Percentiles rank a stretch among this genome's conserved stretches.
Evolutionary conservation across 805 yeast genomes (phyloP).

Genomic region (Yarrowia phangngaensis): DNA sequence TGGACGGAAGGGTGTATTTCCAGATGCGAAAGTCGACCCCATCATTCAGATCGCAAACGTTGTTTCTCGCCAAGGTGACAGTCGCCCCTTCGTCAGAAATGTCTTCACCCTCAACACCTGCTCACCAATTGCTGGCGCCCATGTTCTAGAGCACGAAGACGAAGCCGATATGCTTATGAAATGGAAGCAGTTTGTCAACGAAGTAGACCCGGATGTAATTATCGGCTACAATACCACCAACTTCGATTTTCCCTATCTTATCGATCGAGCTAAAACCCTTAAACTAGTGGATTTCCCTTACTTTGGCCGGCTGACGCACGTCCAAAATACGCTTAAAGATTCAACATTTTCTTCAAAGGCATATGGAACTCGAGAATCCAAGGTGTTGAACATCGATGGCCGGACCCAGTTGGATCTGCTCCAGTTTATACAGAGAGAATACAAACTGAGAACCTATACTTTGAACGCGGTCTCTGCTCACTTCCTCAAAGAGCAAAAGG

Average conservation of each 20-base stretch:
- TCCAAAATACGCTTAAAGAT: constrained; percentile 75
- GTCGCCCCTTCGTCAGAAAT: constrained; percentile 82
- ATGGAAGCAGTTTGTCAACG: constrained; percentile 83
- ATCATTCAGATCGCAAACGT: constrained; percentile 97
- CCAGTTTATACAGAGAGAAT: constrained; percentile 91
- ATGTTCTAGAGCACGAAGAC: constrained; percentile 66
- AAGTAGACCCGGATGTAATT: constrained; percentile 90
- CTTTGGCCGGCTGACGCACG: constrained; percentile 69
- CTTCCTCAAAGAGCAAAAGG: constrained; percentile 91
- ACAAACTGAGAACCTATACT: constrained; percentile 89
- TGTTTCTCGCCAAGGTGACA: constrained; percentile 75
- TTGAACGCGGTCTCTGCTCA: constrained; percentile 93
- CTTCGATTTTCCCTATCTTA: constrained; percentile 88
- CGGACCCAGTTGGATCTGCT: constrained; percentile 90
- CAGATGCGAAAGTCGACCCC: constrained; percentile 89
- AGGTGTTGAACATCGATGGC: constrained; percentile 89
- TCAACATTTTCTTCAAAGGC: constrained; percentile 89
- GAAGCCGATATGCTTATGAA: constrained; percentile 78
- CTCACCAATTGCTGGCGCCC: constrained; percentile 89
- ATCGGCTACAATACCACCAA: constrained; percentile 95
- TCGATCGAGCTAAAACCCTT: constrained; percentile 80
- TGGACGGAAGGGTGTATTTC: constrained; percentile 94
- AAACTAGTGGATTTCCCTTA: constrained; percentile 67
- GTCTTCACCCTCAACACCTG: constrained; percentile 93
- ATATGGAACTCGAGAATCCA: constrained; percentile 91